These are phyloP conservation scores for Wallemia ichthyophaga DNA, from an alignment of 1,284 basidiomycete genomes.

Conservation along the genomic window DNA sequence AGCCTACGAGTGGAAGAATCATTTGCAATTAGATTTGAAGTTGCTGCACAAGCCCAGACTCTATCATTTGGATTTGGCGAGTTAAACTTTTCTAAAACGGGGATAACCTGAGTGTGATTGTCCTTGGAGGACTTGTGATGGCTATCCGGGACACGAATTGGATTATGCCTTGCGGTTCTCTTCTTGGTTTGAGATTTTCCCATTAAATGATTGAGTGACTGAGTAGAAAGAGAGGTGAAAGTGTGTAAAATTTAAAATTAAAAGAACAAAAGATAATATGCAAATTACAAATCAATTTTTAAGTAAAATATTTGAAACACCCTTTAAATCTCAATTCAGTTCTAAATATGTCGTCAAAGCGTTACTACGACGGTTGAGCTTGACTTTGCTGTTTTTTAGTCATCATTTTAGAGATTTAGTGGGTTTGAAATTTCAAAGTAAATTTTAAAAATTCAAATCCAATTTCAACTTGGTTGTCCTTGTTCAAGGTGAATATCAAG, in stretches of 20 bases:
- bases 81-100: slow-evolving; percentile 61
- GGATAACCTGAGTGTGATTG: slow-evolving; percentile 32
- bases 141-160: slow-evolving; percentile 62
- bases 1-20: slow-evolving; percentile 60
- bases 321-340: not conserved
- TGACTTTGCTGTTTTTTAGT: not conserved
- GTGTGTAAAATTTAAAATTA: no score
- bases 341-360: not conserved
- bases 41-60: slow-evolving; percentile 74
- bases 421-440: no score
- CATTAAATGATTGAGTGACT: not conserved
- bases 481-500: no score
- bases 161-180: slow-evolving; percentile 41
- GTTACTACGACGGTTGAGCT: not conserved
- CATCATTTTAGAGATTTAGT: not conserved
- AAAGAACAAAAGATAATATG: not conserved
- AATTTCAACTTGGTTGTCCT: no score
- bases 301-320: not conserved
- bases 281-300: not conserved
- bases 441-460: no score
- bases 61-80: slow-evolving; percentile 42
- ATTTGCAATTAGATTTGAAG: slow-evolving; percentile 61
- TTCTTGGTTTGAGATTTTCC: slow-evolving; percentile 21
- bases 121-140: slow-evolving; percentile 41
- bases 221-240: not conserved